Evolutionary conservation across 768 basidiomycete genomes (phyloP).

Genomic region (Daedalea quercina): DNA sequence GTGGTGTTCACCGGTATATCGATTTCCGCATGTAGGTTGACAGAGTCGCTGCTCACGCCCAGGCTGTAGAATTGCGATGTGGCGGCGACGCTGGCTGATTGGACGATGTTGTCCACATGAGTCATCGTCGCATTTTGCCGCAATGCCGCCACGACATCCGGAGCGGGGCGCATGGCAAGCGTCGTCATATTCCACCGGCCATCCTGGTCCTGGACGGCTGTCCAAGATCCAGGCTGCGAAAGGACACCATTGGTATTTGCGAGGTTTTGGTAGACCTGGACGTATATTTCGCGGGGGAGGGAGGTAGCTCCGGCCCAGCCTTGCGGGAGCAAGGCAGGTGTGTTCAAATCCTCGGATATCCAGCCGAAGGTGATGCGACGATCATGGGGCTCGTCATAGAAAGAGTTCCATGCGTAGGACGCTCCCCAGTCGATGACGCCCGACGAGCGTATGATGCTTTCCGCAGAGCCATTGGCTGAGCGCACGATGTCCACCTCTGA

Average conservation of each 20-base stretch:
- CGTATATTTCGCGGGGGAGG: background rate
- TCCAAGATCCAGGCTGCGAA: background rate
- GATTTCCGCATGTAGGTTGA: background rate
- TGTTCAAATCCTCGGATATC: background rate
- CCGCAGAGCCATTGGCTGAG: background rate
- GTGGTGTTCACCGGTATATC: background rate
- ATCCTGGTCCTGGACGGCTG: background rate
- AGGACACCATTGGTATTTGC: background rate
- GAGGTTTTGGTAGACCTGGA: background rate
- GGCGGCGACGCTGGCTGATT: background rate
- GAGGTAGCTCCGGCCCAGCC: background rate
- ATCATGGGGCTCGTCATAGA: background rate
- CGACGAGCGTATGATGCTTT: background rate
- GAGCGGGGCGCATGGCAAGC: background rate
- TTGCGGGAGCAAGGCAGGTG: background rate
- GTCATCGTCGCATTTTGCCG: background rate
- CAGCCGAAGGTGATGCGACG: background rate
- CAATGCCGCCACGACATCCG: background rate
- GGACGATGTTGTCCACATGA: background rate
- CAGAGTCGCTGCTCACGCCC: background rate
- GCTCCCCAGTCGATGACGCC: background rate
- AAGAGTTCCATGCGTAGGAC: background rate
- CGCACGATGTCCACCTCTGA: background rate
- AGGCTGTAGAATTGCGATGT: background rate
- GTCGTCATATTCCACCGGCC: background rate